Evolutionary conservation across 2,329 filamentous ascomycete genomes (phyloP).

Genomic region (Colletotrichum brevisporum): DNA sequence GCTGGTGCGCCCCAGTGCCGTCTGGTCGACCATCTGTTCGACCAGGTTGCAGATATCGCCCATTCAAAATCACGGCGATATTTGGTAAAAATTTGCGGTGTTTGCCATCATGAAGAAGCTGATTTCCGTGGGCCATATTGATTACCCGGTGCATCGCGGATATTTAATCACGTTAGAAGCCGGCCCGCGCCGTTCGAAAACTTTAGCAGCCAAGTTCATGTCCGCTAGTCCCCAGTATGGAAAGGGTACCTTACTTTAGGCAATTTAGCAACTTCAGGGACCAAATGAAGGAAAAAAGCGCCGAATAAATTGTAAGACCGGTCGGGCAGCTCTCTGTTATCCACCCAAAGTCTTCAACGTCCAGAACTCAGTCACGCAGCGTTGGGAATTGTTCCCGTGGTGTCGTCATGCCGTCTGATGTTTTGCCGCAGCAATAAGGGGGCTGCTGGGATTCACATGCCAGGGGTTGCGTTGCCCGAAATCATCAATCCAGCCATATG

Average conservation of each 20-base stretch:
- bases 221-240: background rate
- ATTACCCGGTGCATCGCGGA: background rate
- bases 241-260: background rate
- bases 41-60: conserved; percentile 71
- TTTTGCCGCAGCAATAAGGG: conserved; percentile 14
- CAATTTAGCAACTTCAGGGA: too few relatives aligned
- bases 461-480: conserved; percentile 39
- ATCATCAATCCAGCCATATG: too few relatives aligned
- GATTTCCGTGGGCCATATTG: too few relatives aligned
- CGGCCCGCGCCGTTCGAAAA: conserved; percentile 32
- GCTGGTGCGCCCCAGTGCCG: too few relatives aligned
- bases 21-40: conserved; percentile 40
- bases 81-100: too few relatives aligned
- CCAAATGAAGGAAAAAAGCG: too few relatives aligned
- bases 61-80: too few relatives aligned
- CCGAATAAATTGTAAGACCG: background rate
- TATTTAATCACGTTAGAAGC: conserved; percentile 6
- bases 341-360: background rate
- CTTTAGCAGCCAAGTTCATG: background rate
- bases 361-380: background rate
- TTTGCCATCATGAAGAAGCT: conserved; percentile 86
- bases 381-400: conserved; percentile 7
- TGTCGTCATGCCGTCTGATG: conserved; percentile 38
- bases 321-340: background rate
- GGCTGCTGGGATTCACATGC: conserved; percentile 33